Conservation (phyloP, 177 flowering plant species). For the Vitis hybrid region DNA sequence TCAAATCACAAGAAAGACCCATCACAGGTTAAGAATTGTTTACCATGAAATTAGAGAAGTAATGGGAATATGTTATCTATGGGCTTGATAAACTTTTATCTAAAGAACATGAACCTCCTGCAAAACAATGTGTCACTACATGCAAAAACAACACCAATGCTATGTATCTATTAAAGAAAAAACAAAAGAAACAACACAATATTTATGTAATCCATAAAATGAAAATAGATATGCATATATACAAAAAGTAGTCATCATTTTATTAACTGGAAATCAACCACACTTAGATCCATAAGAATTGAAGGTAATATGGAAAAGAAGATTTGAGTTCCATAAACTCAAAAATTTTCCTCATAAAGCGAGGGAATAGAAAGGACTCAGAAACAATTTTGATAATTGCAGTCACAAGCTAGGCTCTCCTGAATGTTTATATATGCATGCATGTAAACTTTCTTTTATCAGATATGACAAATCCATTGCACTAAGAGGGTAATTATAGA, state of each 20-base stretch:
- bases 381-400: too few relatives aligned
- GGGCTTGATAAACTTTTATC: slow-evolving; percentile 79
- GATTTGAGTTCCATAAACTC: too few relatives aligned
- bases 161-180: not conserved
- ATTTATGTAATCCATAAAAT: slow-evolving; percentile 5
- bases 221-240: not conserved
- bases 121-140: slow-evolving; percentile 6
- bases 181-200: not conserved
- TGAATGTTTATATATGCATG: too few relatives aligned
- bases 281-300: not conserved
- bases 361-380: too few relatives aligned
- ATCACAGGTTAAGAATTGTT: not conserved
- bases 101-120: slow-evolving; percentile 76
- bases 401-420: too few relatives aligned
- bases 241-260: not conserved
- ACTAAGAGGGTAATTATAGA: too few relatives aligned
- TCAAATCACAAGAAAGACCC: not conserved
- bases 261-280: not conserved
- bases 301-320: not conserved
- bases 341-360: too few relatives aligned
- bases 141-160: not conserved
- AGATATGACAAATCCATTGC: too few relatives aligned
- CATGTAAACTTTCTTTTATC: too few relatives aligned
- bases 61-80: slow-evolving; percentile 96
- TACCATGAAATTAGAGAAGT: slow-evolving; percentile 94